phyloP scores from a whole-genome alignment of 768 basidiomycete species.

The Candolleomyces efflorescens region DNA sequence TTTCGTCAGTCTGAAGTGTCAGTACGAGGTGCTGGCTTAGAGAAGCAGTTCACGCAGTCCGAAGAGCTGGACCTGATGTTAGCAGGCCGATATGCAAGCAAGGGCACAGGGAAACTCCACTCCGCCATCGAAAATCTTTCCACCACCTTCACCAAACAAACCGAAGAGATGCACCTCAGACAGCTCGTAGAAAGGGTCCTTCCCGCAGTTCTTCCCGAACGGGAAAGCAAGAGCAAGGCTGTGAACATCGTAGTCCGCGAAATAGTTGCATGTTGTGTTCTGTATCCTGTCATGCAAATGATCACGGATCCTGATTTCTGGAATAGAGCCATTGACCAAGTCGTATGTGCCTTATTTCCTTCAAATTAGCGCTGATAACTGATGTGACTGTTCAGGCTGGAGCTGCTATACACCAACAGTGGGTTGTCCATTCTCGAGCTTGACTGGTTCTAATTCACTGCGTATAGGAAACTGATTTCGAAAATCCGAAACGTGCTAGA shows the following conservation, averaged over 20 bases:
- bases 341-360: slow-evolving; percentile 40
- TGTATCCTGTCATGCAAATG: slow-evolving; percentile 91
- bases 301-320: slow-evolving; percentile 95
- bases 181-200: slow-evolving; percentile 67
- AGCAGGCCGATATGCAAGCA: slow-evolving; percentile 74
- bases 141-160: slow-evolving; percentile 83
- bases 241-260: slow-evolving; percentile 76
- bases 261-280: slow-evolving; percentile 73
- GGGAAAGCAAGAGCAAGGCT: slow-evolving; percentile 66
- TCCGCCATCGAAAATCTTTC: slow-evolving; percentile 86
- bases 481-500: slow-evolving; percentile 84
- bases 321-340: slow-evolving; percentile 90
- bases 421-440: slow-evolving; percentile 9
- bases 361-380: neutral
- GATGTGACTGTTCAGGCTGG: slow-evolving; percentile 33
- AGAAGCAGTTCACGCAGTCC: slow-evolving; percentile 80
- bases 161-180: slow-evolving; percentile 83
- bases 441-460: neutral
- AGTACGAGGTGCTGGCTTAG: slow-evolving; percentile 75
- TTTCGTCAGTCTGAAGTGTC: slow-evolving; percentile 89
- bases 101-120: slow-evolving; percentile 65
- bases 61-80: slow-evolving; percentile 86
- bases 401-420: slow-evolving; percentile 51
- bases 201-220: slow-evolving; percentile 68
- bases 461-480: slow-evolving; percentile 70